Evolutionary conservation across 1,139 yeast genomes (phyloP), one percentile per base, ranked within the genome.

Genomic region (Zygosaccharomyces pseudobailii): DNA sequence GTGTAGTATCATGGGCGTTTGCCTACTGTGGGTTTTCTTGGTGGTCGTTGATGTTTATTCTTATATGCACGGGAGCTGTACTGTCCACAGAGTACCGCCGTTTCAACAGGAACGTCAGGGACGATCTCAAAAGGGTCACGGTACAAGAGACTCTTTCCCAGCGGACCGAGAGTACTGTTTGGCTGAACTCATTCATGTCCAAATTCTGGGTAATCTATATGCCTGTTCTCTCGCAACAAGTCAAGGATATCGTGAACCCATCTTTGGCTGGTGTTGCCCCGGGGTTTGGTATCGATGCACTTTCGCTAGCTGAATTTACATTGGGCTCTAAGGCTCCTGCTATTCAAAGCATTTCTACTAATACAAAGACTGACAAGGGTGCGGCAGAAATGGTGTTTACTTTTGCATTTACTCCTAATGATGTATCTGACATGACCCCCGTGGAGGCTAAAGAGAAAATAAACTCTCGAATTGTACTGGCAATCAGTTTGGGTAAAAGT

Each of bases 141-240:
- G 78, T 87, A 19, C 70, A 72, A 38, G 85, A 83, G 60, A 71
- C 80, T 39, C 69, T 86, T 54, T 86, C 80, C 50, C 74, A 76
- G 44, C 78, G 75, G 57, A 66, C 75, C 51, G 95, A 86, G 68
- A 80, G 88, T 7, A 84, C 85, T 80, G 80, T 81, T 54, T 86
- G 95, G 95, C 67, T 85, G 59, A 86, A 86, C 60, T 78, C 82
- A 22, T 84, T 86, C 58, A 67, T 85, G 65, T 82, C 82, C 43
- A 86, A 85, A 65, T 84, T 86, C 61, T 86, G 95, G 95, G 86
- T 84, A 48, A 84, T 85, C 54, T 85, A 85, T 58, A 85, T 86
- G 95, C 92, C 92, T 36, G 87, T 87, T 0, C 71, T 86, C 47
- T 82, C 88, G n/a, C 87, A 84, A 58, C 81, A 79, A 65, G 92